Percentiles rank a stretch among this genome's conserved stretches.
Evolutionary conservation across 2,329 filamentous ascomycete species (phyloP).

Genomic region (Dactylellina haptotyla): DNA sequence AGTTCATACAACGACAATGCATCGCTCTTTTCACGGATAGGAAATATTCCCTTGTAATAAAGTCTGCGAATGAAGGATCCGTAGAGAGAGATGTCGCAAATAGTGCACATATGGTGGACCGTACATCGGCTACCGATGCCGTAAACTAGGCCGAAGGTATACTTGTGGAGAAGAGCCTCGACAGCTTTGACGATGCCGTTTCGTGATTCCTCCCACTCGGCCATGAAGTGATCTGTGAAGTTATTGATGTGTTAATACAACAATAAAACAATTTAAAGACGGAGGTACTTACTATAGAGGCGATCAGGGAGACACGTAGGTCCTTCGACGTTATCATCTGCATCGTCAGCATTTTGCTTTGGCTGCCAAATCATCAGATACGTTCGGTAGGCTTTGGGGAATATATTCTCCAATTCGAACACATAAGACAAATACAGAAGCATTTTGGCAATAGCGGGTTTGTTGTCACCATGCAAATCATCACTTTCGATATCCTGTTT

Average conservation of each 20-base stretch:
- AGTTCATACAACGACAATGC: conserved; percentile 38
- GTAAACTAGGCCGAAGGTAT: conserved; percentile 47
- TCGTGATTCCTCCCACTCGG: conserved; percentile 47
- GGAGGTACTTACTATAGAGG: conserved; percentile 27
- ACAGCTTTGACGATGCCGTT: conserved; percentile 21
- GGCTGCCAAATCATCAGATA: conserved; percentile 49
- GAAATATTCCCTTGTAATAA: conserved; percentile 40
- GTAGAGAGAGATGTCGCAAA: conserved; percentile 44
- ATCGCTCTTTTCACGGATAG: conserved; percentile 40
- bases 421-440: conserved; percentile 39
- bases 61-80: conserved; percentile 46
- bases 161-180: conserved; percentile 17
- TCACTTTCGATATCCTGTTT: conserved; percentile 10
- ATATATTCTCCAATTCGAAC: conserved; percentile 41
- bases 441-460: conserved; percentile 32
- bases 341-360: conserved; percentile 7
- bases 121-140: conserved; percentile 12
- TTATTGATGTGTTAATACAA: not conserved
- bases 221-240: conserved; percentile 38
- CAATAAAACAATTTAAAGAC: not conserved
- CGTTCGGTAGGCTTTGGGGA: conserved; percentile 28
- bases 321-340: conserved; percentile 28
- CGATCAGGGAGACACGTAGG: conserved; percentile 36
- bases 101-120: conserved; percentile 12
- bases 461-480: conserved; percentile 18